Conservation (phyloP, 106 monocot species). For the Dendrobium nobile region DNA sequence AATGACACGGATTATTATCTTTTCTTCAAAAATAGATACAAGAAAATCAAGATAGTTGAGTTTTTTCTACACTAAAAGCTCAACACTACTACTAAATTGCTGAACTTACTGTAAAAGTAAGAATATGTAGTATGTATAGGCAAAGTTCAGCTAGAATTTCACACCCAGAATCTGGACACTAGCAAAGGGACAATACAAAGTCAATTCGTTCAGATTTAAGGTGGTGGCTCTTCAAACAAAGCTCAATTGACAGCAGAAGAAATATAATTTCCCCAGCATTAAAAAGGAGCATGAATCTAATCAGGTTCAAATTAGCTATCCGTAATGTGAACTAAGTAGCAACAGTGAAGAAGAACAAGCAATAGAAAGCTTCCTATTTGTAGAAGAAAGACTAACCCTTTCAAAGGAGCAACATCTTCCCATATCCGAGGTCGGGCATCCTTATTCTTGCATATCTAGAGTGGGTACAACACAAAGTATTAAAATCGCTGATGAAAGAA, state of each 20-base stretch:
- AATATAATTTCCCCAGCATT: not conserved
- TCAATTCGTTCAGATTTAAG: not conserved
- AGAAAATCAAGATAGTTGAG: no score
- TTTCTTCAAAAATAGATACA: not conserved
- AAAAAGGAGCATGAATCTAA: not conserved
- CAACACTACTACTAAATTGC: not conserved
- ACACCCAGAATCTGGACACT: not conserved
- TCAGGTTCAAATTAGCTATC: no score
- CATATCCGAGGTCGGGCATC: conserved; percentile 72
- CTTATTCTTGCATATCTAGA: conserved; percentile 91
- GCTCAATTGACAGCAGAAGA: not conserved
- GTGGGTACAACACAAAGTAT: not conserved
- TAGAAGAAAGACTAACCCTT: conserved; percentile 45
- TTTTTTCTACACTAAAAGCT: not conserved
- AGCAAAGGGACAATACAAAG: not conserved
- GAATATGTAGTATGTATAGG: not conserved
- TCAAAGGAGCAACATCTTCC: conserved; percentile 73
- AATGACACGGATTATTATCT: not conserved
- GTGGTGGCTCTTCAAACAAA: not conserved
- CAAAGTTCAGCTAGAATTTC: not conserved
- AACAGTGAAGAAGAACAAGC: not conserved
- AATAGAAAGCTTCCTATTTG: not conserved
- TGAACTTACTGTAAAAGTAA: not conserved
- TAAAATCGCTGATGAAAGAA: not conserved
- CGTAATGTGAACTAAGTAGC: not conserved